phyloP scores from a whole-genome alignment of 306 rosid species.

The Delonix regia region DNA sequence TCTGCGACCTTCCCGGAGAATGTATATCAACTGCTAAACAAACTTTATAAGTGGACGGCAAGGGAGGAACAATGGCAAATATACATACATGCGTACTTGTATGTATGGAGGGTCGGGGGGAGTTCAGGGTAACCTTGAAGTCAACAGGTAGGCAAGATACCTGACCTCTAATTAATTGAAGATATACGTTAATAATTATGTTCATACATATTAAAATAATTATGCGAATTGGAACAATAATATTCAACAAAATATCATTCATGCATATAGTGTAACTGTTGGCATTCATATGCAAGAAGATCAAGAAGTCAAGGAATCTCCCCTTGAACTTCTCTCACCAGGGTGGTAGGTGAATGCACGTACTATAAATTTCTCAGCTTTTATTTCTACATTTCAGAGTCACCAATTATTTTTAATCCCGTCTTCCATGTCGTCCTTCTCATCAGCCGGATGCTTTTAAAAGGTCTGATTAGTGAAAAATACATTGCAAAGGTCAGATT shows the following conservation, averaged over 20 bases:
- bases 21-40: conserved; percentile 43
- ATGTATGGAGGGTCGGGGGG: conserved; percentile 25
- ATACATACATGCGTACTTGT: conserved; percentile 30
- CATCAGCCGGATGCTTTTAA: conserved; percentile 14
- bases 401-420: conserved; percentile 13
- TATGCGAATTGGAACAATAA: neutral
- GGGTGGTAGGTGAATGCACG: conserved; percentile 48
- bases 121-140: conserved; percentile 38
- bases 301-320: conserved; percentile 51
- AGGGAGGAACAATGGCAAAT: neutral
- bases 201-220: neutral
- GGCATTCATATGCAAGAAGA: conserved; percentile 38
- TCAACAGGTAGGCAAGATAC: conserved; percentile 50
- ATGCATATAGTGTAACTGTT: conserved; percentile 39
- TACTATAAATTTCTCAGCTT: conserved; percentile 39
- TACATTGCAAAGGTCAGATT: neutral
- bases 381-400: conserved; percentile 29
- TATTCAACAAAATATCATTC: conserved; percentile 31
- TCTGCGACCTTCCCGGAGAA: conserved; percentile 33
- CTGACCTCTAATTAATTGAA: conserved; percentile 38
- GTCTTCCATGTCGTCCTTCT: conserved; percentile 35
- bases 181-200: conserved; percentile 20
- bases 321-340: conserved; percentile 9
- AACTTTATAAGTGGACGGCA: conserved; percentile 29
- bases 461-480: conserved; percentile 19